These are phyloP conservation scores for Lippia alba DNA, from an alignment of 305 asterid genomes.

Conservation along the genomic window DNA sequence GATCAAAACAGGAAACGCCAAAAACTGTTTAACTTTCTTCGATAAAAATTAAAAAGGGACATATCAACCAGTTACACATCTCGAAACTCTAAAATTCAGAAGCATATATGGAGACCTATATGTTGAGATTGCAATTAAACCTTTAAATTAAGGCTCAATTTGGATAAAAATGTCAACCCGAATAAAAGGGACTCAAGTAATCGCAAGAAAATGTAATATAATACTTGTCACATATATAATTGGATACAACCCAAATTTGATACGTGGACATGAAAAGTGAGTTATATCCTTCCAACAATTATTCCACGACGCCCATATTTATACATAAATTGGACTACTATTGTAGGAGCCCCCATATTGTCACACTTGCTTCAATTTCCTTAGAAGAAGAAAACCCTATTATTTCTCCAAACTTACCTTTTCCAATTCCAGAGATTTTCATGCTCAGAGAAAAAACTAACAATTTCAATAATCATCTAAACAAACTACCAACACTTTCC, in stretches of 20 bases:
- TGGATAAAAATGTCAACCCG: too few relatives aligned
- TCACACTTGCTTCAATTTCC: conserved; percentile 26
- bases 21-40: too few relatives aligned
- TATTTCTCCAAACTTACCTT: conserved; percentile 2
- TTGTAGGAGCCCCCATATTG: background rate
- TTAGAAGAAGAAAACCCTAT: conserved; percentile 3
- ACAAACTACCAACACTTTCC: background rate
- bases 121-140: too few relatives aligned
- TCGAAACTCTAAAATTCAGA: too few relatives aligned
- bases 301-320: conserved; percentile 30
- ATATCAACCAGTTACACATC: too few relatives aligned
- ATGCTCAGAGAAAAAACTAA: background rate
- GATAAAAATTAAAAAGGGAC: too few relatives aligned
- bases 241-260: background rate
- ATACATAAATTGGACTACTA: conserved; percentile 2
- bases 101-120: too few relatives aligned
- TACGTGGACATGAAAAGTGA: conserved; percentile 23
- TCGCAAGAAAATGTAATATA: too few relatives aligned
- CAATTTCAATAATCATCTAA: background rate
- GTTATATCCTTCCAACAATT: conserved; percentile 24
- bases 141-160: too few relatives aligned
- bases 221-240: background rate
- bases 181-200: too few relatives aligned
- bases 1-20: too few relatives aligned
- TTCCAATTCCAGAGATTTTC: background rate